These are phyloP conservation scores for Sarocladium strictum DNA, from an alignment of 2,329 filamentous ascomycete species.

Conservation along the genomic window DNA sequence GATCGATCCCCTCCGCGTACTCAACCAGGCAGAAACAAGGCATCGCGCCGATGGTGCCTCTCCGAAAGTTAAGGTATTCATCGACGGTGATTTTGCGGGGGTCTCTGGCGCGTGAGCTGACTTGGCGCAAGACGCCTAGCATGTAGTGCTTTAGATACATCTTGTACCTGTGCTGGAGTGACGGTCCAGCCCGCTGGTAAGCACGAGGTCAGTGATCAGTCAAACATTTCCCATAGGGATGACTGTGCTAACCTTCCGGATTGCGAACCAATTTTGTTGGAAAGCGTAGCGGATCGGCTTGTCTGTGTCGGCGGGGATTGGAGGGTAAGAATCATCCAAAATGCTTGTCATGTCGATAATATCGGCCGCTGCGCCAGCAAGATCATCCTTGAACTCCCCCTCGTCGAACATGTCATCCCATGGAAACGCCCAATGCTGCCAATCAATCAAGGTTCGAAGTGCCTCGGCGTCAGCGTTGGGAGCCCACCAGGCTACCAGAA, in stretches of 20 bases:
- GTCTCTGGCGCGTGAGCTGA: conserved; percentile 2
- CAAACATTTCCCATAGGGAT: too few relatives aligned
- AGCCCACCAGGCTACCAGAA: background rate
- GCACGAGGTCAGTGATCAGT: too few relatives aligned
- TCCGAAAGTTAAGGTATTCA: conserved; percentile 1
- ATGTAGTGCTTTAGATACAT: conserved; percentile 8
- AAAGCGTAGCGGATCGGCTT: background rate
- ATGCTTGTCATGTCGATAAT: conserved; percentile 8
- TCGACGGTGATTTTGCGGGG: conserved; percentile 5
- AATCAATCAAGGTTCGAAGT: background rate
- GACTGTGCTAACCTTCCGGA: background rate
- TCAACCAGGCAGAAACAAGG: conserved; percentile 6
- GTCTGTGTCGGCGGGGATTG: conserved; percentile 1
- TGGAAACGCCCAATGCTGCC: conserved; percentile 6
- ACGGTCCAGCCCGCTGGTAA: background rate
- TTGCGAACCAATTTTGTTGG: conserved; percentile 4
- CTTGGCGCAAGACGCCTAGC: background rate
- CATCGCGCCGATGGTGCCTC: conserved; percentile 4
- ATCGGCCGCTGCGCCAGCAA: background rate
- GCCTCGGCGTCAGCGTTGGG: conserved; percentile 4
- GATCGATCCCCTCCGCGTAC: conserved; percentile 5
- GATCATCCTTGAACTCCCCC: background rate
- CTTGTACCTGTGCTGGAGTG: conserved; percentile 5
- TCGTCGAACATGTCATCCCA: conserved; percentile 5
- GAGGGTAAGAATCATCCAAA: conserved; percentile 5